Evolutionary conservation across 2,329 filamentous ascomycete species (phyloP), one percentile per base, ranked within the genome.

Genomic region (Pyrenochaeta sp.): DNA sequence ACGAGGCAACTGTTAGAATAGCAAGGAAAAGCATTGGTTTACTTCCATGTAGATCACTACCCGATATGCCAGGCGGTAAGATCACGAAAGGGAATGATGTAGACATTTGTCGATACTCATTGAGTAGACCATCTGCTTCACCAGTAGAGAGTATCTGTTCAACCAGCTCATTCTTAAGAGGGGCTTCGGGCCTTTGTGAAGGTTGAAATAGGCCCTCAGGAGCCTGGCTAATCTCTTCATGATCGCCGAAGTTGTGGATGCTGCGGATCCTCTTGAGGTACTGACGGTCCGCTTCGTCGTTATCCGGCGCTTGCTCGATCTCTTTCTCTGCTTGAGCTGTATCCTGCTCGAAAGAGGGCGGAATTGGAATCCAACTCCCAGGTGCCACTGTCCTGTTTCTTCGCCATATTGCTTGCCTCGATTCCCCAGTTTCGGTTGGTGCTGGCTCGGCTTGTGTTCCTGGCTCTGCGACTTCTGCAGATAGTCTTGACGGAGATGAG

Each of bases 11-110:
- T 8, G 66, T 71, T 0, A 76, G 55, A 8, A 75, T 66, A 1
- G 72, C 72, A 13, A 76, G 64, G 34, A 75, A 68, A 3, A 76
- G 56, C 73, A 77, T 76, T 2, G 73, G 72, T 15, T 69, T 70
- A 6, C 64, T 58, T 7, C 34, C 28, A 56, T 69, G 57, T 10
- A 77, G 56, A 10, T 70, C 58, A 9, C 48, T 46, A 10, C 61
- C 63, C 24, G 67, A 62, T 5, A 64, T 44, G 7, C 51, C 30
- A 0, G 59, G 27, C 3, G 65, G 49, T 36, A 75, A 30, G 9
- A 72, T 66, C 13, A 77, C 72, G 36, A 76, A 77, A 1, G 72
- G 74, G 22, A 73, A 76, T 0, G 66, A 70, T 7, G 52, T 30
- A 2, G 69, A 66, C 72, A 75, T 75, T 7, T 66, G 50, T 6